Evolutionary conservation across 1,284 basidiomycete species (phyloP).

Genomic region (Malassezia restricta): DNA sequence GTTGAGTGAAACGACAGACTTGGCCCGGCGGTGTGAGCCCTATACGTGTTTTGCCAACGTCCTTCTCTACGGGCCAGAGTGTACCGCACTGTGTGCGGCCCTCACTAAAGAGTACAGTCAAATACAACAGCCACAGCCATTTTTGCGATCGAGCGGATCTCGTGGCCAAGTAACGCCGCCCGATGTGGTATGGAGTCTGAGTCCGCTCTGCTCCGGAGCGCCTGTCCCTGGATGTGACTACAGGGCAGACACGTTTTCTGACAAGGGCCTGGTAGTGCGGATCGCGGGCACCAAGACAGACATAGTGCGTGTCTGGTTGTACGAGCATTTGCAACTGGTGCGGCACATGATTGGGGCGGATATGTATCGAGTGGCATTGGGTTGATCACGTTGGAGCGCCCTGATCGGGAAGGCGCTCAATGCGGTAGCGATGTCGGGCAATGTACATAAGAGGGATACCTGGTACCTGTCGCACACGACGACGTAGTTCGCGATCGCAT

Average conservation of each 20-base stretch:
- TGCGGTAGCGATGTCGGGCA: slow-evolving; percentile 32
- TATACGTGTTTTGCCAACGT: slow-evolving; percentile 76
- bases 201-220: slow-evolving; percentile 29
- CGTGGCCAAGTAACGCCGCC: slow-evolving; percentile 47
- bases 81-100: slow-evolving; percentile 49
- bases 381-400: slow-evolving; percentile 22
- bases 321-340: slow-evolving; percentile 51
- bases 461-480: slow-evolving; percentile 67
- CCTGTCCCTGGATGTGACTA: slow-evolving; percentile 1
- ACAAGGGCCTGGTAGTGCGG: slow-evolving; percentile 53
- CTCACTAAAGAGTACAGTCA: slow-evolving; percentile 52
- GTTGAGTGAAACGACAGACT: slow-evolving; percentile 20
- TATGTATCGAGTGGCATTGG: slow-evolving; percentile 27
- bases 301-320: slow-evolving; percentile 60
- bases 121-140: slow-evolving; percentile 51
- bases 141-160: slow-evolving; percentile 6
- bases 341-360: slow-evolving; percentile 45
- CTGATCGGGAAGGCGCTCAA: slow-evolving; percentile 43
- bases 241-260: background rate
- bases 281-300: slow-evolving; percentile 63
- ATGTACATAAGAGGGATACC: slow-evolving; percentile 46
- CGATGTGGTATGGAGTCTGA: slow-evolving; percentile 67
- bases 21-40: slow-evolving; percentile 58
- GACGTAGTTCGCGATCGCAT: slow-evolving; percentile 84
- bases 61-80: slow-evolving; percentile 59